These are phyloP conservation scores for Coemansia sp. DNA, from an alignment of 192 early-diverging fungal genomes.

Conservation along the genomic window DNA sequence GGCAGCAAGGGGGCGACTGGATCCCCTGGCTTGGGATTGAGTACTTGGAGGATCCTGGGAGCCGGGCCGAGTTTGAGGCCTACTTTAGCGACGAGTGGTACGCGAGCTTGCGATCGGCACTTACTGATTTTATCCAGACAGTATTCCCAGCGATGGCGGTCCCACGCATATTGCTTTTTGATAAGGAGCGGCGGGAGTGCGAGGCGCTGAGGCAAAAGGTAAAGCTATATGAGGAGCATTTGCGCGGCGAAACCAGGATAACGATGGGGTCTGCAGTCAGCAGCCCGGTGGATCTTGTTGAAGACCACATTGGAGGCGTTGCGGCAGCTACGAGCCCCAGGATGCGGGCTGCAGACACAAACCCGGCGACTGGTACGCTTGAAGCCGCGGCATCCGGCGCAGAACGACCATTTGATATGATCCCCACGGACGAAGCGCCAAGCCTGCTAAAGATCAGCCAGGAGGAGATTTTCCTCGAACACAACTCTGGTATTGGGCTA, in stretches of 20 bases:
- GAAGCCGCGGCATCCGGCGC: background rate
- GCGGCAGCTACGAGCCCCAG: slow-evolving; percentile 11
- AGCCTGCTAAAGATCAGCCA: slow-evolving; percentile 48
- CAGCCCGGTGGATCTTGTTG: slow-evolving; percentile 27
- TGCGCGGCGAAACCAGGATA: slow-evolving; percentile 42
- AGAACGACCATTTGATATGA: slow-evolving; percentile 2
- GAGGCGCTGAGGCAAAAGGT: slow-evolving; percentile 34
- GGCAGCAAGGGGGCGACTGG: slow-evolving; percentile 53
- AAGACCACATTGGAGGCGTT: slow-evolving; percentile 41
- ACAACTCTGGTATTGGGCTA: slow-evolving; percentile 46
- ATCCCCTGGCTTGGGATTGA: slow-evolving; percentile 53
- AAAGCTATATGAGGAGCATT: slow-evolving; percentile 29
- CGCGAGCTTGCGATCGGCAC: slow-evolving; percentile 29
- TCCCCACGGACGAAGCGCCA: slow-evolving; percentile 24
- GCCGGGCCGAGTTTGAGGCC: slow-evolving; percentile 45
- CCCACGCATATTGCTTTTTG: slow-evolving; percentile 53
- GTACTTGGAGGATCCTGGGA: slow-evolving; percentile 37
- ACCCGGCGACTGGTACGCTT: background rate
- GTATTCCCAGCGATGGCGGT: slow-evolving; percentile 53
- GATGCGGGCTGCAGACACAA: background rate
- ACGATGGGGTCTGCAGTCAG: slow-evolving; percentile 14
- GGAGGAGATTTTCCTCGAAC: slow-evolving; percentile 53
- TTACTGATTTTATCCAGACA: slow-evolving; percentile 49
- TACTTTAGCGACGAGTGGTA: slow-evolving; percentile 49
- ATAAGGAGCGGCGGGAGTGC: slow-evolving; percentile 37